Conservation (phyloP, 306 rosid genomes). For the Fagus sylvatica region DNA sequence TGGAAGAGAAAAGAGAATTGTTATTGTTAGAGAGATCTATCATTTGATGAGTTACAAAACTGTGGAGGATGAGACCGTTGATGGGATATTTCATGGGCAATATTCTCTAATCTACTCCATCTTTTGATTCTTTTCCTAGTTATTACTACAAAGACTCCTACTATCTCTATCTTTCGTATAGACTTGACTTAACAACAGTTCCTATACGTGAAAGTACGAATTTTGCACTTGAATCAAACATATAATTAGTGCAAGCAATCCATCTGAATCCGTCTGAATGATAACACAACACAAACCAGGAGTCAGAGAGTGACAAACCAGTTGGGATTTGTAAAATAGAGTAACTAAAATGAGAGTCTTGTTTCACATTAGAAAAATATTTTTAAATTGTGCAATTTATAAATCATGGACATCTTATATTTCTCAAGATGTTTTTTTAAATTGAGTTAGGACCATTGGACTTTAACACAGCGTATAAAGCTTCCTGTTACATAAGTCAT, state of each 20-base stretch:
- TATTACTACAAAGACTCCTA: constrained; percentile 6
- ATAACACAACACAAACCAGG: constrained; percentile 2
- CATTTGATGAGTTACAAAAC: background rate
- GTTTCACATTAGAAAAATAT: no score
- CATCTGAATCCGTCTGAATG: background rate
- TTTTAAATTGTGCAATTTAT: no score
- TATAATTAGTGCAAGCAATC: background rate
- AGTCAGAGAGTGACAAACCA: background rate
- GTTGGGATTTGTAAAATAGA: background rate
- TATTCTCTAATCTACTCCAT: background rate
- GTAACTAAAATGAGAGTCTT: background rate
- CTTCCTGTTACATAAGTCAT: no score
- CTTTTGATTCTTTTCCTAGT: constrained; percentile 18
- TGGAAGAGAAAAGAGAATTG: constrained; percentile 12
- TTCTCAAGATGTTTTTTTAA: no score
- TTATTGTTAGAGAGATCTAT: background rate
- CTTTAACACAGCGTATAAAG: no score
- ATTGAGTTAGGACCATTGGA: no score
- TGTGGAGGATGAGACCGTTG: background rate
- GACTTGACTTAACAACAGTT: constrained; percentile 34
- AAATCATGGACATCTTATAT: no score
- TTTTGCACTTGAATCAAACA: constrained; percentile 8
- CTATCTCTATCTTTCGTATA: constrained; percentile 5
- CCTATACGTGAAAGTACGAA: constrained; percentile 7
- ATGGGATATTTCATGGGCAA: constrained; percentile 1